Evolutionary conservation across 169 alveolate genomes (phyloP).

Genomic region (Toxoplasma gondii): DNA sequence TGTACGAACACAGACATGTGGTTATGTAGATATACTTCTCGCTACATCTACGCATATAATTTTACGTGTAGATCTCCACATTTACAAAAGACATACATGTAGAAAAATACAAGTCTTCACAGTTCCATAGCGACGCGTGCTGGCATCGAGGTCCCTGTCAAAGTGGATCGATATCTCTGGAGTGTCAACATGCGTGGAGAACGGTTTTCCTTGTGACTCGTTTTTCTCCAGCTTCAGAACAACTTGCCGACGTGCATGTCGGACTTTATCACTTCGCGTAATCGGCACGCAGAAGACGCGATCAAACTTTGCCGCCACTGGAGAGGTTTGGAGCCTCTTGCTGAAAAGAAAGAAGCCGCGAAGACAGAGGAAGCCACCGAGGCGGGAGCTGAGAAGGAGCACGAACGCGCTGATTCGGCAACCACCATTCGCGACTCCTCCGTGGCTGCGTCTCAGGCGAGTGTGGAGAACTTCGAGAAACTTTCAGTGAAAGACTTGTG

Average conservation of each 20-base stretch:
- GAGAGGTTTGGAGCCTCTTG: not conserved
- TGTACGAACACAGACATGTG: no score
- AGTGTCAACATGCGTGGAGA: no score
- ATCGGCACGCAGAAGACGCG: constrained; percentile 12
- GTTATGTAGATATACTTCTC: no score
- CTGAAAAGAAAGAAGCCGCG: not conserved
- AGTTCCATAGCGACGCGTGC: no score
- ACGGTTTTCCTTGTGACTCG: no score
- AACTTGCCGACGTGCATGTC: not conserved
- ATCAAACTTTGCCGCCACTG: not conserved
- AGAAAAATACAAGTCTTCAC: no score
- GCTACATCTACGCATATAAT: no score
- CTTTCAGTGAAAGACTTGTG: not conserved
- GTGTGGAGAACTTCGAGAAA: not conserved
- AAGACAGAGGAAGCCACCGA: not conserved
- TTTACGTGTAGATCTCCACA: no score
- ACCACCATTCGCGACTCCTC: not conserved
- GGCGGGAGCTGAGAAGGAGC: not conserved
- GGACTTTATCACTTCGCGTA: not conserved
- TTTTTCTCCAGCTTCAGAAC: not conserved
- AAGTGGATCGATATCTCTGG: no score
- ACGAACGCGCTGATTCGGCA: not conserved
- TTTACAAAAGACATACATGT: no score
- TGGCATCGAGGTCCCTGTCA: no score
- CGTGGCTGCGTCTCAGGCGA: not conserved